These are phyloP conservation scores for Leccinum truebloodii DNA, from an alignment of 768 basidiomycete species.

Conservation along the genomic window DNA sequence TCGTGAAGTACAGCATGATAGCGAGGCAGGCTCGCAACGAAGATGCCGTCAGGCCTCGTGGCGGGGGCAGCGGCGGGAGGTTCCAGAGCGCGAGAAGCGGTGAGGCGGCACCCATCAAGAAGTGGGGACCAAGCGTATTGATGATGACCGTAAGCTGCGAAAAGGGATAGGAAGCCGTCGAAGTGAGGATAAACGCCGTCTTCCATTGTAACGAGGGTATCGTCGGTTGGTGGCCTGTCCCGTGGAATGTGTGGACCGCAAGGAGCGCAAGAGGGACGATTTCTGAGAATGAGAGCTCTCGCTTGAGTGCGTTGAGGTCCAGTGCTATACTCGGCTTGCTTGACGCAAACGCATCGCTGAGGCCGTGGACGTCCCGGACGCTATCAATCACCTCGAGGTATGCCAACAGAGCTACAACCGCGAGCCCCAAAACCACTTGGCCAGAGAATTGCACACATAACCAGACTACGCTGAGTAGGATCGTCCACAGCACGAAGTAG, in stretches of 20 bases:
- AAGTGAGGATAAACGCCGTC: slow-evolving; percentile 79
- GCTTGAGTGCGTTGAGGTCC: slow-evolving; percentile 31
- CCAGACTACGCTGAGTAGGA: slow-evolving; percentile 57
- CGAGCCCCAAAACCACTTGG: slow-evolving; percentile 71
- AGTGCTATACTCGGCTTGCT: slow-evolving; percentile 46
- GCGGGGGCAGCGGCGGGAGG: slow-evolving; percentile 54
- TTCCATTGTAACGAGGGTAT: slow-evolving; percentile 96
- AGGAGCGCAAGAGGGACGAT: slow-evolving; percentile 74
- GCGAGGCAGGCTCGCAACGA: slow-evolving; percentile 58
- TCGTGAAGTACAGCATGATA: slow-evolving; percentile 67
- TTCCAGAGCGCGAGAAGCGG: slow-evolving; percentile 87
- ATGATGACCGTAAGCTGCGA: slow-evolving; percentile 71
- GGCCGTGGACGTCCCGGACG: slow-evolving; percentile 64
- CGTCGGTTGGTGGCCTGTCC: slow-evolving; percentile 90
- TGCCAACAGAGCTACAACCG: slow-evolving; percentile 65
- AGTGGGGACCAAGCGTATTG: slow-evolving; percentile 76
- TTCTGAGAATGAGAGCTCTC: slow-evolving; percentile 60
- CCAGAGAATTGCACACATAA: slow-evolving; percentile 73
- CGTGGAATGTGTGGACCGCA: slow-evolving; percentile 75
- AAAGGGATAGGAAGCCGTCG: slow-evolving; percentile 67
- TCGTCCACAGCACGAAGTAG: slow-evolving; percentile 80
- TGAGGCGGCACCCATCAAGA: slow-evolving; percentile 63
- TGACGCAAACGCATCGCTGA: slow-evolving; percentile 53
- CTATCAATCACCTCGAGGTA: slow-evolving; percentile 83
- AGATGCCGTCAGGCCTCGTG: slow-evolving; percentile 34